Base-by-base conservation (phyloP, 2,329 filamentous ascomycete genomes). In the Ophiocordyceps camponoti-rufipedis region DNA sequence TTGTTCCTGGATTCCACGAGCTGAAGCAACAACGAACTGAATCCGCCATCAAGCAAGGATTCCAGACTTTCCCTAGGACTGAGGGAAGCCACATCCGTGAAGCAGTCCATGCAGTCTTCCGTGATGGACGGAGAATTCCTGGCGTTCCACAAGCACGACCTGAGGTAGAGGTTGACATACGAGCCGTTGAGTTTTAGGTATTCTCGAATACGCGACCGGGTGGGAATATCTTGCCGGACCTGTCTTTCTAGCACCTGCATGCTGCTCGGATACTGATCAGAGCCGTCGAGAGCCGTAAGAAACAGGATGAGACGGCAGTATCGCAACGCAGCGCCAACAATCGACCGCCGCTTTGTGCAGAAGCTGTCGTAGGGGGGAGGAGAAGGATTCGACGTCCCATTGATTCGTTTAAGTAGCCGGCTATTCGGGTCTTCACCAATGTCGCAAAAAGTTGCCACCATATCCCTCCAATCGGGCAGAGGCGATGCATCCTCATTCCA, bases 211-310 rank as follows among this genome's bases (percentile, higher is more conserved):
- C 70, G 69, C 28, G 70, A 61, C 39, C 85, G 72, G 11, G 77
- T 76, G 42, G 70, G 65, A 47, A 81, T 70, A 54, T 89, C 82
- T 5, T 80, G 83, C 39, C 78, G 72, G 29, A 91, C 69, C 7
- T 82, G 70, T 1, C 78, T 75, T 52, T 88, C 82, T 2, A 96
- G 68, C 52, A 82, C 81, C 42, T 80, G 71, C 57, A 87, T 82
- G 91, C 91, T 96, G 50, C 89, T 84, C 42, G 82, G 78, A 52
- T 89, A 82, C 23, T 86, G 59, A 10, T 73, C 70, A 46, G 71
- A 66, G 43, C 71, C 61, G 38, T 61, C 56, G 3, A 75, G 58
- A 0, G 70, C 71, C 1, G 65, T 55, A 2, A 77, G 61, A 41
- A 75, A 64, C 46, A 78, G 55, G 2, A 75, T 69, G 19, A 39